Conservation (phyloP, 139 green algal genomes). For the Chlamydomonas sp. region DNA sequence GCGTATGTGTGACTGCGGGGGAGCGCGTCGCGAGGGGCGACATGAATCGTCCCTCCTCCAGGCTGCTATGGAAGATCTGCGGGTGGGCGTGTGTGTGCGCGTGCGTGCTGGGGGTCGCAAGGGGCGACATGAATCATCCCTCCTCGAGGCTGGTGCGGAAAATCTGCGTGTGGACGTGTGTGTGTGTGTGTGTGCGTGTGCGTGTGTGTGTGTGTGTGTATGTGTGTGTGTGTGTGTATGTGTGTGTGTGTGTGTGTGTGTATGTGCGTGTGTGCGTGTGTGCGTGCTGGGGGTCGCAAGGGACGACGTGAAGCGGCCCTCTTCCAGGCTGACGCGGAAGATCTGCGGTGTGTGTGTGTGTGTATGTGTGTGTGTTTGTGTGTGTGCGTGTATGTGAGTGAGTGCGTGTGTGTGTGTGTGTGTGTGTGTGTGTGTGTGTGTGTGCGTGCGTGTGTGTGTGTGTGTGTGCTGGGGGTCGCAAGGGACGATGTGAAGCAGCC, state of each 20-base stretch:
- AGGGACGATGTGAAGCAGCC: constrained; percentile 84
- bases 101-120: constrained; percentile 42
- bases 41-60: constrained; percentile 86
- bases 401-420: constrained; percentile 47
- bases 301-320: constrained; percentile 77
- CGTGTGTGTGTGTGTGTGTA: constrained; percentile 2
- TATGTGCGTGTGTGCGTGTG: neutral
- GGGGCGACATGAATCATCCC: constrained; percentile 77
- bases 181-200: neutral
- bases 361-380: neutral
- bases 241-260: constrained; percentile 71
- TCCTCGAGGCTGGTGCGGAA: constrained; percentile 83
- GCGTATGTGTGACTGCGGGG: constrained; percentile 67
- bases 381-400: constrained; percentile 57
- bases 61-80: constrained; percentile 72
- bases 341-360: constrained; percentile 12
- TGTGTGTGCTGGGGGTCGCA: constrained; percentile 29
- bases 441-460: neutral
- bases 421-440: constrained; percentile 74
- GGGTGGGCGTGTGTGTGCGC: neutral
- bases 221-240: constrained; percentile 48
- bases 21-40: constrained; percentile 53
- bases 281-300: too few relatives aligned
- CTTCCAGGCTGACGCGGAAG: constrained; percentile 79
- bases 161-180: constrained; percentile 16